Percentiles rank a stretch among this genome's conserved stretches.
Evolutionary conservation across 768 basidiomycete genomes (phyloP).

Genomic region (Mrakia blollopis): DNA sequence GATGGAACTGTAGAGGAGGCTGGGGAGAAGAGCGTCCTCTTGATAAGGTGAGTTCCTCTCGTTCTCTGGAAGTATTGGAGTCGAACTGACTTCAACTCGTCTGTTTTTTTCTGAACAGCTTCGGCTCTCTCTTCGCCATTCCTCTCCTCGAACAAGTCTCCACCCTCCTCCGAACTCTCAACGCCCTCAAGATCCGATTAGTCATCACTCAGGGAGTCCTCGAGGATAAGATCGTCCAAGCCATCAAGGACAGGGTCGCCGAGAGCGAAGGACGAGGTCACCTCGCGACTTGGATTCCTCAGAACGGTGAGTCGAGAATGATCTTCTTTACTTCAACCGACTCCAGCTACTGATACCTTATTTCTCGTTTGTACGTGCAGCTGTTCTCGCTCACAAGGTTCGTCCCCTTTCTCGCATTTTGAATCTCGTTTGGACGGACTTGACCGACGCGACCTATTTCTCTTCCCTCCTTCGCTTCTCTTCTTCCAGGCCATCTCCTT

Average conservation of each 20-base stretch:
- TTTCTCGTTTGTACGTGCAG: neutral
- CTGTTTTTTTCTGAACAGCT: neutral
- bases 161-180: neutral
- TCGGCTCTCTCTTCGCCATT: constrained; percentile 1
- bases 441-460: neutral
- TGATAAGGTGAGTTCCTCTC: neutral
- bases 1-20: neutral
- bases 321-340: neutral
- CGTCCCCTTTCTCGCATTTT: neutral
- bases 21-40: neutral
- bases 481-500: neutral
- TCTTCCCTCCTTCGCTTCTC: neutral
- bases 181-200: neutral
- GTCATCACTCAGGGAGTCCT: neutral
- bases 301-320: neutral
- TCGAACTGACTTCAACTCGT: neutral
- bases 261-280: neutral
- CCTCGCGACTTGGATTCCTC: neutral
- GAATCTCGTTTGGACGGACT: neutral
- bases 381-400: neutral
- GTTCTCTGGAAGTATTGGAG: neutral
- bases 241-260: neutral
- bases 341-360: neutral
- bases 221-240: neutral
- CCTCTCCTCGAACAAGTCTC: neutral